Percentiles rank a stretch among this genome's conserved stretches.
Evolutionary conservation across 345 rosid species (phyloP).

Genomic region (Eucalyptus curtisii): DNA sequence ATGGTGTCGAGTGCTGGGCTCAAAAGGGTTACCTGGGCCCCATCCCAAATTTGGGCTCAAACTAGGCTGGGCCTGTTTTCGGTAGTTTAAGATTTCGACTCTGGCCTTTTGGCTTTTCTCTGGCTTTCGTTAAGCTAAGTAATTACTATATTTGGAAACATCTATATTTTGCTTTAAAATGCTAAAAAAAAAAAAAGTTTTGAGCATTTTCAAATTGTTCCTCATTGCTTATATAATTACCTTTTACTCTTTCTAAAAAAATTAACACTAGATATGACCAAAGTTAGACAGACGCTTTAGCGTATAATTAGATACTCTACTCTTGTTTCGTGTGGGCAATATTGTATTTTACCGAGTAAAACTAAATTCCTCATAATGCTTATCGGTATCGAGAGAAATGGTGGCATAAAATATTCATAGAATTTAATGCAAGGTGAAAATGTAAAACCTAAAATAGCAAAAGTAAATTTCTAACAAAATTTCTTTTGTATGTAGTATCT

Average conservation of each 20-base stretch:
- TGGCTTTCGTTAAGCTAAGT: background rate
- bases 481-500: background rate
- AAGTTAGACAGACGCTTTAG: background rate
- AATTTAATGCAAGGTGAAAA: background rate
- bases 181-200: background rate
- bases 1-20: background rate
- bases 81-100: background rate
- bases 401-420: background rate
- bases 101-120: background rate
- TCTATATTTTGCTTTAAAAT: background rate
- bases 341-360: background rate
- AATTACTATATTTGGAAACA: background rate
- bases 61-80: background rate
- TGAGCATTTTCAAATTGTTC: background rate
- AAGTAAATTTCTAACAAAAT: background rate
- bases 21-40: background rate
- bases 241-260: background rate
- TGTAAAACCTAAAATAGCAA: background rate
- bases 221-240: background rate
- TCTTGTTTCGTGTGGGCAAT: background rate
- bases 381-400: background rate
- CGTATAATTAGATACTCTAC: background rate
- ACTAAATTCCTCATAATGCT: background rate
- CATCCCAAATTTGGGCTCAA: background rate
- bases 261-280: background rate